These are phyloP conservation scores for Salinomyces thailandicus DNA, from an alignment of 2,329 filamentous ascomycete genomes.

Conservation along the genomic window DNA sequence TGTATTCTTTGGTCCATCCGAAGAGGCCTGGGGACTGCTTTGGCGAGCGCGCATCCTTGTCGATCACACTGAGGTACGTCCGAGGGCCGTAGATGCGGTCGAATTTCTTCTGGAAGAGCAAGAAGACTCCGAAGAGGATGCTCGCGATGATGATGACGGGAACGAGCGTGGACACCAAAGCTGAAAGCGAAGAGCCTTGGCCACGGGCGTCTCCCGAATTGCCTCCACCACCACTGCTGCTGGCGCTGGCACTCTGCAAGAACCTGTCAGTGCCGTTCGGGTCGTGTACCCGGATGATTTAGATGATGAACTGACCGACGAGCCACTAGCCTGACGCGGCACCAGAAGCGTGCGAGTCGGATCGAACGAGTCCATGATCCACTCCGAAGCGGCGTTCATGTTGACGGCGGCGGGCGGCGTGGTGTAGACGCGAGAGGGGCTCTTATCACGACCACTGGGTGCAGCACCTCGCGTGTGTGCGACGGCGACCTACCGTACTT, in stretches of 20 bases:
- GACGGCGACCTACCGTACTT: not conserved
- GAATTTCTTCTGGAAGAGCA: slow-evolving; percentile 34
- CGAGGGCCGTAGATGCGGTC: slow-evolving; percentile 31
- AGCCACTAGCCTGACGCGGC: not conserved
- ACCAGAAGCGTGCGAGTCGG: not conserved
- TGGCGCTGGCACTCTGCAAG: not conserved
- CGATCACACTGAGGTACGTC: slow-evolving; percentile 16
- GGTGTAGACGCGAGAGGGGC: too few relatives aligned
- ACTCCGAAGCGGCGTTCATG: too few relatives aligned
- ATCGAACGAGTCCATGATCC: not conserved
- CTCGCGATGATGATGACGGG: slow-evolving; percentile 36
- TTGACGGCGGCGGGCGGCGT: too few relatives aligned
- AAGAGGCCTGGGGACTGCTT: slow-evolving; percentile 35
- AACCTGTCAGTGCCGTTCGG: not conserved
- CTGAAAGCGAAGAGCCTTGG: slow-evolving; percentile 36
- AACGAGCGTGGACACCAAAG: slow-evolving; percentile 39
- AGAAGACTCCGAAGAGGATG: slow-evolving; percentile 36
- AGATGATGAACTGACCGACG: not conserved
- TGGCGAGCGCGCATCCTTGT: slow-evolving; percentile 37
- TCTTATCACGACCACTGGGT: too few relatives aligned
- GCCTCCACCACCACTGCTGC: too few relatives aligned
- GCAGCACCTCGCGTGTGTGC: too few relatives aligned
- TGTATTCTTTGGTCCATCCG: slow-evolving; percentile 38
- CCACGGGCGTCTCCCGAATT: not conserved
- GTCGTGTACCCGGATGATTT: too few relatives aligned